Percentiles rank a stretch among this genome's conserved stretches.
These are phyloP conservation scores for Breviolum minutum DNA, from an alignment of 73 alveolate species.

Conservation along the genomic window DNA sequence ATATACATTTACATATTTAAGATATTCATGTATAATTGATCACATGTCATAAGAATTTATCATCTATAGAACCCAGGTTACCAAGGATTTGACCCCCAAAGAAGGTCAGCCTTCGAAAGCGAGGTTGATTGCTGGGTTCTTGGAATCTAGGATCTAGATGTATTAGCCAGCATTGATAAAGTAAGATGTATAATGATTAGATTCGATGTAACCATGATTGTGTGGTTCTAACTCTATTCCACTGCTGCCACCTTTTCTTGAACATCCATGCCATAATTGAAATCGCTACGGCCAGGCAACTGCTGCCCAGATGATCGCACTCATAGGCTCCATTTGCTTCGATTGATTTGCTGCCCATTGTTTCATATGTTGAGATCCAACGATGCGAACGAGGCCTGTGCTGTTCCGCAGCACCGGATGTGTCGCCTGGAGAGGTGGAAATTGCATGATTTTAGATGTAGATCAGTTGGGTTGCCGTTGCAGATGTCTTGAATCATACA, in stretches of 20 bases:
- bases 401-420: slow-evolving; percentile 43
- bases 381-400: slow-evolving; percentile 2
- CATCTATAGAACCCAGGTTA: too few species aligned
- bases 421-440: neutral
- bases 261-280: neutral
- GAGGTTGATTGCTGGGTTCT: neutral
- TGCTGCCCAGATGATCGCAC: slow-evolving; percentile 90
- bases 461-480: neutral
- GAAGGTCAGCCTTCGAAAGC: too few species aligned
- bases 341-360: neutral
- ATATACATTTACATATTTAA: too few species aligned
- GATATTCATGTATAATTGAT: too few species aligned
- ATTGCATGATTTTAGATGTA: neutral
- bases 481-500: neutral
- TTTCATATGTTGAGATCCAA: neutral
- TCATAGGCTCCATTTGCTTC: neutral
- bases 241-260: too few species aligned
- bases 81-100: too few species aligned
- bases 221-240: too few species aligned
- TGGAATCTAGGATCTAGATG: neutral
- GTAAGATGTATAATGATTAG: too few species aligned
- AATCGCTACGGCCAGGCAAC: slow-evolving; percentile 72
- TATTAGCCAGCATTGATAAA: neutral
- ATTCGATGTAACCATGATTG: too few species aligned
- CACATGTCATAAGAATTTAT: too few species aligned